These are phyloP conservation scores for Fusarium chlamydosporum DNA, from an alignment of 2,329 filamentous ascomycete genomes.

Conservation along the genomic window DNA sequence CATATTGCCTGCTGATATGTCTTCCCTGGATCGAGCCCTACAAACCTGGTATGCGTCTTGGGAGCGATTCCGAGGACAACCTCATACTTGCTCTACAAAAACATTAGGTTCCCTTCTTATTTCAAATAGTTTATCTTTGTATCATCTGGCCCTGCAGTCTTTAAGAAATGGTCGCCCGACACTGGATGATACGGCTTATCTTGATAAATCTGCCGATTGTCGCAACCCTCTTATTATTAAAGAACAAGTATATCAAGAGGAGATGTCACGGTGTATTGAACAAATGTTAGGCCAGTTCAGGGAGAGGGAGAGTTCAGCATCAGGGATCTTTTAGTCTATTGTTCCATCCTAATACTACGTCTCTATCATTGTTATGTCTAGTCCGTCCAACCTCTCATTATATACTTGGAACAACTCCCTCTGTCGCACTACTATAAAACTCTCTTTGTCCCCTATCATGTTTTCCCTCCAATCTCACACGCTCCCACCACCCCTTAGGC, in stretches of 20 bases:
- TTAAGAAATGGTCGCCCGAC: neutral
- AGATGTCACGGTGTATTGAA: neutral
- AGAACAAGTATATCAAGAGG: neutral
- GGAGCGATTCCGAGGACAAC: neutral
- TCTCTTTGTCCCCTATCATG: neutral
- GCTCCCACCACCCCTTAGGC: neutral
- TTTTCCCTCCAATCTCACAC: neutral
- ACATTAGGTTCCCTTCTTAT: neutral
- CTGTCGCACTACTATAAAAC: neutral
- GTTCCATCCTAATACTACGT: neutral
- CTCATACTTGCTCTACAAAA: neutral
- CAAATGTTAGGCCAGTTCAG: neutral
- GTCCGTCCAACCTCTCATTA: neutral
- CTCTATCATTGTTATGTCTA: neutral
- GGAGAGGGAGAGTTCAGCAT: neutral
- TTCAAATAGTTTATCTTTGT: neutral
- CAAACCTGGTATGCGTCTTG: slow-evolving; percentile 6
- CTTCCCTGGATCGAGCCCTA: neutral
- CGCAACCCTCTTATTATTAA: slow-evolving; percentile 4
- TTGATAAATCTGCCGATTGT: neutral
- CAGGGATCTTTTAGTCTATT: neutral
- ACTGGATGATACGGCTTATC: neutral
- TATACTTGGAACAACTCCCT: neutral
- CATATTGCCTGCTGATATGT: neutral
- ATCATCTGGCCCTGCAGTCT: neutral